phyloP scores from a whole-genome alignment of 2,329 filamentous ascomycete genomes.

The Aspergillus uvarum region DNA sequence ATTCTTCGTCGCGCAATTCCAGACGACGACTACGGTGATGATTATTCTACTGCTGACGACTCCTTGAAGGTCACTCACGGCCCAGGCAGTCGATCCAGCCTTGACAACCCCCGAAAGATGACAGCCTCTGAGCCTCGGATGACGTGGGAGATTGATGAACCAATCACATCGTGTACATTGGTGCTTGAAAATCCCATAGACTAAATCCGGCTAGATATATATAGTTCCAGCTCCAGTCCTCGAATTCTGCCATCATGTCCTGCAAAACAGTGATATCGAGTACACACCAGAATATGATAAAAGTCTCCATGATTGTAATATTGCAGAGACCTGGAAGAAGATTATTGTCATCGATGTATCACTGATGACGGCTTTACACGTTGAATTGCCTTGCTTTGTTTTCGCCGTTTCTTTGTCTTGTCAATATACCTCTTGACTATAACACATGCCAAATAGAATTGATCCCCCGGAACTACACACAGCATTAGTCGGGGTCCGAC shows the following conservation, averaged over 20 bases:
- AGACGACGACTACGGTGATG: not conserved
- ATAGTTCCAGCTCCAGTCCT: not conserved
- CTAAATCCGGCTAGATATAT: not conserved
- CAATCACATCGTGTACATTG: not conserved
- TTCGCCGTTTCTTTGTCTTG: not conserved
- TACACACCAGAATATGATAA: too few relatives aligned
- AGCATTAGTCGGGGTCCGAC: not conserved
- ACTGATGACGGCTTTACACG: not conserved
- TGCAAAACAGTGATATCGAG: too few relatives aligned
- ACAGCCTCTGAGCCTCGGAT: not conserved
- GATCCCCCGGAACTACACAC: not conserved
- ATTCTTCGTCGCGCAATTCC: slow-evolving; percentile 4
- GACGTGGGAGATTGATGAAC: not conserved
- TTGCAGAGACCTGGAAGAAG: too few relatives aligned
- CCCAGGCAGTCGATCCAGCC: not conserved
- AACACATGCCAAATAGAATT: not conserved
- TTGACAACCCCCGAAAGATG: not conserved
- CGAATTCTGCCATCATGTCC: too few relatives aligned
- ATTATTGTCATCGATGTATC: too few relatives aligned
- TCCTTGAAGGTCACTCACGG: not conserved
- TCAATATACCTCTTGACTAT: not conserved
- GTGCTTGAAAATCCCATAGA: not conserved
- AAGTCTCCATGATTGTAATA: too few relatives aligned
- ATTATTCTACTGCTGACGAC: not conserved
- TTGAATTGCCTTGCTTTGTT: not conserved